phyloP scores from a whole-genome alignment of 148 eudicot species.

The Fagopyrum tataricum region DNA sequence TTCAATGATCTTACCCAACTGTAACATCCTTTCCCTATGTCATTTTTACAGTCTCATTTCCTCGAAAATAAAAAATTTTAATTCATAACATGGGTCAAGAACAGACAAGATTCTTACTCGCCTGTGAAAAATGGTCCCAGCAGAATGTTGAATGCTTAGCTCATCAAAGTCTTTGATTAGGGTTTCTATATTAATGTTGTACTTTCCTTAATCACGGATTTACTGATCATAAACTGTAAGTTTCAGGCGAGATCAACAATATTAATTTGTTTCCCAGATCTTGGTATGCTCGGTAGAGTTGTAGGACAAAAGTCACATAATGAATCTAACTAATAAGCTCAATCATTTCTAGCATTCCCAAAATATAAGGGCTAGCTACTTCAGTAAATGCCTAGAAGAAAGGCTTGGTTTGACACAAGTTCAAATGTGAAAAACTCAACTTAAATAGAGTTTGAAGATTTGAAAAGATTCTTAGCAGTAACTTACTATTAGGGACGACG shows the following conservation, averaged over 20 bases:
- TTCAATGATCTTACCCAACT: slow-evolving; percentile 3
- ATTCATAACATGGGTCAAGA: background rate
- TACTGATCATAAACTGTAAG: background rate
- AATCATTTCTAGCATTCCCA: too few relatives aligned
- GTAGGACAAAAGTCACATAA: background rate
- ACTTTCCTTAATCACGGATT: background rate
- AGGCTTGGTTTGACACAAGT: too few relatives aligned
- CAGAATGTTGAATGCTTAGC: too few relatives aligned
- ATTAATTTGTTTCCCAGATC: background rate
- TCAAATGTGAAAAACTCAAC: too few relatives aligned
- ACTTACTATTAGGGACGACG: slow-evolving; percentile 50
- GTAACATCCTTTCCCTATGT: slow-evolving; percentile 9
- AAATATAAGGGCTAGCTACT: too few relatives aligned
- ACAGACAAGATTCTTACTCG: background rate
- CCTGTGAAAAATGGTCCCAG: too few relatives aligned
- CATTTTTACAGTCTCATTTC: background rate
- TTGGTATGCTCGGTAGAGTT: background rate
- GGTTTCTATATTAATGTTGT: slow-evolving; percentile 1
- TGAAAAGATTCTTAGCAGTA: background rate
- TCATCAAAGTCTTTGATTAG: background rate
- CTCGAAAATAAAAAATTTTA: background rate
- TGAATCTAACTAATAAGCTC: background rate
- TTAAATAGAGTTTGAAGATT: background rate
- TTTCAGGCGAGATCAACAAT: background rate
- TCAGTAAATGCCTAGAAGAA: too few relatives aligned